Base-by-base conservation (phyloP, 1,139 yeast genomes). In the Magnusiomyces magnusii region DNA sequence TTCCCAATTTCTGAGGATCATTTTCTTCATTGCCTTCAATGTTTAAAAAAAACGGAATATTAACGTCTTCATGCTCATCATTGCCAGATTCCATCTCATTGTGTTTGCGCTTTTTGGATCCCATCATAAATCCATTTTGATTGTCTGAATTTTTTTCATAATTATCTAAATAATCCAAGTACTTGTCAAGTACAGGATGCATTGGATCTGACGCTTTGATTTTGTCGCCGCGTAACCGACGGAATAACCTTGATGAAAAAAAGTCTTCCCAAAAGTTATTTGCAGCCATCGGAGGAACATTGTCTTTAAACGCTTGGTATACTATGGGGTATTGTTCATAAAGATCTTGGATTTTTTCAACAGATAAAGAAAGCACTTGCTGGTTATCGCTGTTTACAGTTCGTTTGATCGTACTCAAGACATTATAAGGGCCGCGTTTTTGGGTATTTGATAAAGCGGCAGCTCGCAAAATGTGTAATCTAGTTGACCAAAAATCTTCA, bases 181-280 rank as follows among this genome's bases (percentile, higher is more conserved):
- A 93, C 68, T 87, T 86, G 72, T 93, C 99, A 62, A 93, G 77
- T 5, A 91, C 79, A 13, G 85, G 80, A 71, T 93, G 99, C 57
- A 95, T 92, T 62, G 96, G 80, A 64, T 88, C 91, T 65, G 84
- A 85, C 1, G 82, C 74, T 67, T 84, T 83, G 58, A 90, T 81
- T 65, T 85, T 85, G 69, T 93, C 99, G 61, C 99, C 99, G 69
- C 97, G 80, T 51, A 93, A 76, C 67, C 93, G 82, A 66, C 97
- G 79, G 69, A 92, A 93, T 61, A 93, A 75, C 67, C 91, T 86
- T 1, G 97, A 90, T 67, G 89, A 85, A 76, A 93, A 93, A 69
- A 93, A 95, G 62, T 98, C 78, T n/a, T 96, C 87, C 99, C 99
- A 93, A 67, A 93, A 93, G 68, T 88, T 96, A 47, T 95, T 93